Percentiles rank a stretch among this genome's conserved stretches.
Conservation (phyloP, 208 protist genomes). For the Leishmania major region DNA sequence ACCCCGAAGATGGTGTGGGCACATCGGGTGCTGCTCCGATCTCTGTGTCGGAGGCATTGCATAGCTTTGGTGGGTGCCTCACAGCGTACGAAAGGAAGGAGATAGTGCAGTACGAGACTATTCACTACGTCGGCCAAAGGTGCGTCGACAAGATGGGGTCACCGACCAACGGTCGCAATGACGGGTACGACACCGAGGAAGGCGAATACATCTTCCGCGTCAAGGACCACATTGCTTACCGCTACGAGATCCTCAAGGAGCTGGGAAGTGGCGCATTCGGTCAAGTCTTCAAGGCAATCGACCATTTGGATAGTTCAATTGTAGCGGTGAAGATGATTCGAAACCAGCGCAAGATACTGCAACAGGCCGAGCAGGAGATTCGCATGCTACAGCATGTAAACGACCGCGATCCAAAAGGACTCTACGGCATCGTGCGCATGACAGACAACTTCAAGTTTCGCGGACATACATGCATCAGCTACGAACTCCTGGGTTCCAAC, state of each 20-base stretch:
- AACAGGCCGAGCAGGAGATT: constrained; percentile 81
- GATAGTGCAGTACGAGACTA: constrained; percentile 45
- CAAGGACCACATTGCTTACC: constrained; percentile 94
- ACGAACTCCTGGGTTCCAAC: constrained; percentile 72
- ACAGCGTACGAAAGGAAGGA: constrained; percentile 72
- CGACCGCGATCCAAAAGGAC: constrained; percentile 55
- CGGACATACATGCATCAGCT: constrained; percentile 79
- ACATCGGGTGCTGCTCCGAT: constrained; percentile 4
- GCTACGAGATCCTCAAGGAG: constrained; percentile 78
- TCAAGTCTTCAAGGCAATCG: constrained; percentile 80
- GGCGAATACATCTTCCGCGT: constrained; percentile 92
- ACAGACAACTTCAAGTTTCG: constrained; percentile 73
- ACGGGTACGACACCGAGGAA: constrained; percentile 93
- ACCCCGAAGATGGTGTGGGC: background rate
- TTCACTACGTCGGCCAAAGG: constrained; percentile 77
- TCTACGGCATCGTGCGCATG: constrained; percentile 78
- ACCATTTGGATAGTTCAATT: constrained; percentile 44
- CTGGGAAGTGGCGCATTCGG: constrained; percentile 89
- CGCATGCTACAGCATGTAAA: constrained; percentile 77
- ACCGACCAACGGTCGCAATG: constrained; percentile 56
- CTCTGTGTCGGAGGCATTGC: constrained; percentile 23
- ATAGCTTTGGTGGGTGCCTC: constrained; percentile 38
- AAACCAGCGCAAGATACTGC: constrained; percentile 60
- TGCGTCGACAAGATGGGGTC: constrained; percentile 65
- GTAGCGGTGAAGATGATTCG: constrained; percentile 89